A percentile compares a stretch with the other conserved stretches of the same genome.
phyloP scores from a whole-genome alignment of 768 basidiomycete species.

The Pholiota molesta region DNA sequence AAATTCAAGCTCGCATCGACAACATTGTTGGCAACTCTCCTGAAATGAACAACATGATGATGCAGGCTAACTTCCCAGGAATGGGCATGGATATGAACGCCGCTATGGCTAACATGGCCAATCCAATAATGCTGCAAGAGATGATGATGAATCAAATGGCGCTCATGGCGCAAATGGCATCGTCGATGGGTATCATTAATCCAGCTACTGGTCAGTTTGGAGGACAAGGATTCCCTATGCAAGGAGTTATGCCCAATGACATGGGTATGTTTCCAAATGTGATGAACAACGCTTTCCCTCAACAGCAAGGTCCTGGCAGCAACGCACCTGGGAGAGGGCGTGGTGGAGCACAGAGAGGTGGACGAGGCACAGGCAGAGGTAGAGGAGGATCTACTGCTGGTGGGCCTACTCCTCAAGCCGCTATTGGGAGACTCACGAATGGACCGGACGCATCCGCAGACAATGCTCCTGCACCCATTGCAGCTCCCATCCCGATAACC shows the following conservation, averaged over 20 bases:
- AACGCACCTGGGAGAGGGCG: constrained; percentile 40
- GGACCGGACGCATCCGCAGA: constrained; percentile 29
- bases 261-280: constrained; percentile 52
- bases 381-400: constrained; percentile 46
- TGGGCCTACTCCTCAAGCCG: constrained; percentile 20
- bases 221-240: constrained; percentile 61
- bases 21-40: constrained; percentile 66
- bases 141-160: constrained; percentile 94
- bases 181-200: constrained; percentile 78
- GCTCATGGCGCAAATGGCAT: constrained; percentile 91
- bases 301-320: constrained; percentile 32
- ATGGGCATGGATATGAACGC: constrained; percentile 66
- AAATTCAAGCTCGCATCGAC: constrained; percentile 80
- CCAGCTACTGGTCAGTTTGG: constrained; percentile 59
- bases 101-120: constrained; percentile 58
- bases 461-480: constrained; percentile 15
- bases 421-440: constrained; percentile 12
- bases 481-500: constrained; percentile 24
- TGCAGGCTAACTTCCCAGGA: constrained; percentile 47
- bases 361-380: constrained; percentile 51
- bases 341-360: constrained; percentile 38
- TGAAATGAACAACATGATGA: constrained; percentile 60
- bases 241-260: constrained; percentile 53
- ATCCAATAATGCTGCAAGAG: constrained; percentile 79
- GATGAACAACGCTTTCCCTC: constrained; percentile 38